These are phyloP conservation scores for Rhynchospora pubera DNA, from an alignment of 176 grass and related monocot genomes.

Conservation along the genomic window DNA sequence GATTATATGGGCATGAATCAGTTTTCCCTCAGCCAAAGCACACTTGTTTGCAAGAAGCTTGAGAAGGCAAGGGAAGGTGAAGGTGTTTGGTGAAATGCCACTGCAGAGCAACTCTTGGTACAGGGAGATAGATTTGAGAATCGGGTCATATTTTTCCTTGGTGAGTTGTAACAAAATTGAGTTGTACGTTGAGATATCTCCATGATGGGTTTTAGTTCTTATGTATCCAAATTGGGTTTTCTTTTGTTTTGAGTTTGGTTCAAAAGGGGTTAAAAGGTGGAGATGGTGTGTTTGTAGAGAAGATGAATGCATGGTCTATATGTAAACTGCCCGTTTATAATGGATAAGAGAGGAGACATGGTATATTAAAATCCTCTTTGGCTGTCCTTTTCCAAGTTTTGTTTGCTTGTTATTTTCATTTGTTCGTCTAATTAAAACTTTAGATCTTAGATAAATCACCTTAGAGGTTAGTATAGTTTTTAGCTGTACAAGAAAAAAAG, in stretches of 20 bases:
- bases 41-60: constrained; percentile 16
- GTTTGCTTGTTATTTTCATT: neutral
- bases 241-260: neutral
- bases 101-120: constrained; percentile 21
- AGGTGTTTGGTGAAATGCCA: constrained; percentile 22
- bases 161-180: constrained; percentile 11
- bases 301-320: constrained; percentile 13
- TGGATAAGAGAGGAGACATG: neutral
- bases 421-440: neutral
- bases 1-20: constrained; percentile 22
- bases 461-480: neutral
- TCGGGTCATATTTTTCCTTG: neutral
- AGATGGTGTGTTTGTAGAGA: constrained; percentile 5
- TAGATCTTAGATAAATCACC: neutral
- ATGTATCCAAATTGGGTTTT: neutral
- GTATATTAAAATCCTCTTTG: neutral
- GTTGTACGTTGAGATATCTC: constrained; percentile 15
- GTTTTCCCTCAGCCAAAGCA: constrained; percentile 15
- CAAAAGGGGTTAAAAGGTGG: neutral
- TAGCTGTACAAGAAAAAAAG: neutral
- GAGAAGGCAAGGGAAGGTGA: constrained; percentile 32
- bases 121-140: constrained; percentile 8
- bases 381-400: neutral
- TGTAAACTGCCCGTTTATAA: neutral
- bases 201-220: neutral